Base-by-base conservation (phyloP, 1,284 basidiomycete genomes). In the Cryptococcus sp. region DNA sequence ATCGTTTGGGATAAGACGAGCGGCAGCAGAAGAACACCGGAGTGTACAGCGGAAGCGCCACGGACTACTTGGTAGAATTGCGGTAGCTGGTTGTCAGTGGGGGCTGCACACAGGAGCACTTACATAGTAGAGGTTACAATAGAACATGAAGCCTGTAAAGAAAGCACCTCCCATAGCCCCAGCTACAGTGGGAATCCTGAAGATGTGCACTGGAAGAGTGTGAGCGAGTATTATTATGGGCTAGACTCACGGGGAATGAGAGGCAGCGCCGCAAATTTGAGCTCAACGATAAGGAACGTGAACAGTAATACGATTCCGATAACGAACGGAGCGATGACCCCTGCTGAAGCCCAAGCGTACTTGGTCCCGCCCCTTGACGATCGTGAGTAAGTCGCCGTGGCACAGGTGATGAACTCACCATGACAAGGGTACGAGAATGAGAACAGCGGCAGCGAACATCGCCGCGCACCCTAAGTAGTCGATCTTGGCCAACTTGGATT, bases 51-150 rank as follows among this genome's bases (percentile, higher is more conserved):
- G 7, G 82, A 81, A 65, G 84, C 86, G 4, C 84, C 85, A 15
- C 87, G 79, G 2, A 83, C 86, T 2, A 88, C 84, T 76, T 90
- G 88, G 72, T 88, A 87, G 73, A 84, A 89, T 65, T 89, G 87
- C 1, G 88, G 87, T 0, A 89, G 60, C n/a, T 35, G 7, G 2
- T 35, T 13, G 31, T 35, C 7, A 35, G 31, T 35, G 31, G 7
- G 8, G 13, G 31, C 31, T 13, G 31, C 13, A 35, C 31, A 13
- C 13, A 35, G 8, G 31, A 35, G 31, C 31, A 35, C 47, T 20
- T 16, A 48, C 47, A 27, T 62, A 67, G 54, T 67, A 67, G 16
- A 67, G 56, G 25, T 58, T 61, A 1, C 56, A 53, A 53, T 64
- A 64, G 39, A 40, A 56, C 1, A 51, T 74, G 79, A 55, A 70